phyloP scores from a whole-genome alignment of 192 early-diverging fungal species.

The Jimgerdemannia lactiflua region DNA sequence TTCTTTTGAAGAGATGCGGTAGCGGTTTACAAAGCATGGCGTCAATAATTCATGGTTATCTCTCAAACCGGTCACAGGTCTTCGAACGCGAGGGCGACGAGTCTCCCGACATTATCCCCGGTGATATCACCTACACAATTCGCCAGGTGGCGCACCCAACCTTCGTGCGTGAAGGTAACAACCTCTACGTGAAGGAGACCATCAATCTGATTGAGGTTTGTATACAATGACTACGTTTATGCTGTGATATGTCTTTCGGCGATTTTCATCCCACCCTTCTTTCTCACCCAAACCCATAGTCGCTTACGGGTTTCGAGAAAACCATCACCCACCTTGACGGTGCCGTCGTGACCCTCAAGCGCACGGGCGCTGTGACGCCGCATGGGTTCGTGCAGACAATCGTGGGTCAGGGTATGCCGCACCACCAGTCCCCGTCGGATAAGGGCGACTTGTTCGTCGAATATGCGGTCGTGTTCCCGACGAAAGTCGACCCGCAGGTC shows the following conservation, averaged over 20 bases:
- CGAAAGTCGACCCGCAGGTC: slow-evolving; percentile 38
- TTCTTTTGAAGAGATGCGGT: no score
- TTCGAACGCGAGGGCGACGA: slow-evolving; percentile 93
- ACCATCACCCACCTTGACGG: slow-evolving; percentile 81
- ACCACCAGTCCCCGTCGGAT: slow-evolving; percentile 48
- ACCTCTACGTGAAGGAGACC: slow-evolving; percentile 72
- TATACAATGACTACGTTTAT: background rate
- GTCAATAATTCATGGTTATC: no score
- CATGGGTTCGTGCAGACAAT: slow-evolving; percentile 80
- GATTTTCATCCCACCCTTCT: background rate
- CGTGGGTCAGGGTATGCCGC: slow-evolving; percentile 89
- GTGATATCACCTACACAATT: slow-evolving; percentile 82
- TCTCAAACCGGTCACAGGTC: slow-evolving; percentile 9
- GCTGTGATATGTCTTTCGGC: background rate
- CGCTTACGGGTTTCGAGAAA: slow-evolving; percentile 78
- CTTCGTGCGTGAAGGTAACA: slow-evolving; percentile 73
- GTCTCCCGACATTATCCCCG: slow-evolving; percentile 83
- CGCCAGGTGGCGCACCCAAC: slow-evolving; percentile 62
- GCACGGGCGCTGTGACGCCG: slow-evolving; percentile 46
- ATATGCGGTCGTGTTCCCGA: slow-evolving; percentile 84
- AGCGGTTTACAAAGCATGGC: no score
- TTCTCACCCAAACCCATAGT: slow-evolving; percentile 27
- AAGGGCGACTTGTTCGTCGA: slow-evolving; percentile 84
- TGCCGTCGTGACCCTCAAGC: slow-evolving; percentile 61
- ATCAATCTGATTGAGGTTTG: slow-evolving; percentile 67